These are phyloP conservation scores for Argentina anserina DNA, from an alignment of 306 rosid species.

Conservation along the genomic window DNA sequence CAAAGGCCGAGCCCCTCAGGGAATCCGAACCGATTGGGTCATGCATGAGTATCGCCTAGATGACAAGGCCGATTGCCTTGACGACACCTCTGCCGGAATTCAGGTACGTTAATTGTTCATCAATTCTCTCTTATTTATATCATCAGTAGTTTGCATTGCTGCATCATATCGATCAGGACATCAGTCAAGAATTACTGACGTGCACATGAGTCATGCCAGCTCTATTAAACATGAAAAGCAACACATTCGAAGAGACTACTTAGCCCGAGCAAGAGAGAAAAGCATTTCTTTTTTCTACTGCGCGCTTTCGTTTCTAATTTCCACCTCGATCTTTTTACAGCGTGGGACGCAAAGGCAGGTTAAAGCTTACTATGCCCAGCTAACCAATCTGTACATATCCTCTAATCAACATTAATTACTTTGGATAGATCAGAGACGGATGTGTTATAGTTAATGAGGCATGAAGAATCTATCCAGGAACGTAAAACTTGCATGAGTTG, in stretches of 20 bases:
- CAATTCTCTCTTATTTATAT: neutral
- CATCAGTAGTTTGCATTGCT: neutral
- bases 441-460: neutral
- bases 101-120: slow-evolving; percentile 52
- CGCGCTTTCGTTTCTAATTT: slow-evolving; percentile 26
- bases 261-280: slow-evolving; percentile 38
- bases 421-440: neutral
- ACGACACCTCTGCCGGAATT: slow-evolving; percentile 61
- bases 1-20: slow-evolving; percentile 97
- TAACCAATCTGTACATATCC: neutral
- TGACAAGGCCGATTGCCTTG: slow-evolving; percentile 54
- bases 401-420: slow-evolving; percentile 1
- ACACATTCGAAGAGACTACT: slow-evolving; percentile 26
- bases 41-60: slow-evolving; percentile 98
- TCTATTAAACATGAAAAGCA: slow-evolving; percentile 48
- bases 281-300: slow-evolving; percentile 36
- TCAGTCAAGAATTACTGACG: neutral
- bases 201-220: neutral
- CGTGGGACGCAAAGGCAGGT: slow-evolving; percentile 13
- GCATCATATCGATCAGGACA: neutral
- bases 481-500: slow-evolving; percentile 45
- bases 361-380: neutral
- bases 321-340: slow-evolving; percentile 30
- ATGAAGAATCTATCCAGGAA: neutral
- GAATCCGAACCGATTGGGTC: slow-evolving; percentile 93